Evolutionary conservation across 163 green algal species (phyloP).

Genomic region (Trebouxia gelatinosa): DNA sequence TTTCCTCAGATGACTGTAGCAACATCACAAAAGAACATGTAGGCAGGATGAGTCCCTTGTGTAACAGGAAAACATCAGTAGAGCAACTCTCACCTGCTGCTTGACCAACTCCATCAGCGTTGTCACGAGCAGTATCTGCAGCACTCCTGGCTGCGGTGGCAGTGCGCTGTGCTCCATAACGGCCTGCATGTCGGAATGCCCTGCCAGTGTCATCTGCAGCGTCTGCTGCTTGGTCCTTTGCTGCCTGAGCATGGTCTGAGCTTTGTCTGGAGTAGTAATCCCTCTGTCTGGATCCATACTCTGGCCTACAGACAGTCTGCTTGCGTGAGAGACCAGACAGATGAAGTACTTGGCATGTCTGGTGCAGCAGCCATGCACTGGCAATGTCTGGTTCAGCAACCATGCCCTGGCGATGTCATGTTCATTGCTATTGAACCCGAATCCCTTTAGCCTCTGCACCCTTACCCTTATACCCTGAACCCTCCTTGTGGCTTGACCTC

Average conservation of each 20-base stretch:
- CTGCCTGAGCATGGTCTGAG: not conserved
- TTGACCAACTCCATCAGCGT: not conserved
- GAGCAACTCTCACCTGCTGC: too few species aligned
- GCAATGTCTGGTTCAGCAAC: not conserved
- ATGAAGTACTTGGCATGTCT: not conserved
- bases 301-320: not conserved
- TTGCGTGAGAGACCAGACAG: not conserved
- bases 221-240: not conserved
- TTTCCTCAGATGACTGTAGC: too few species aligned
- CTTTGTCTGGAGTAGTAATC: not conserved
- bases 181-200: not conserved
- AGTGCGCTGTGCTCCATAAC: not conserved
- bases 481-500: too few species aligned
- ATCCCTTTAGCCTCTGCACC: too few species aligned
- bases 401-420: not conserved
- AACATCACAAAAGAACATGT: too few species aligned
- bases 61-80: too few species aligned
- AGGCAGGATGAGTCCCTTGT: too few species aligned
- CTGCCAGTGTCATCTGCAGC: slow-evolving; percentile 13
- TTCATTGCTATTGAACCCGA: not conserved
- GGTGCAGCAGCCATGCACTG: not conserved
- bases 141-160: slow-evolving; percentile 4
- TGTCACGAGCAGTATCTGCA: not conserved
- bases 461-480: too few species aligned
- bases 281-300: not conserved